Conservation (phyloP, 306 rosid genomes). For the Corylus heterophylla region DNA sequence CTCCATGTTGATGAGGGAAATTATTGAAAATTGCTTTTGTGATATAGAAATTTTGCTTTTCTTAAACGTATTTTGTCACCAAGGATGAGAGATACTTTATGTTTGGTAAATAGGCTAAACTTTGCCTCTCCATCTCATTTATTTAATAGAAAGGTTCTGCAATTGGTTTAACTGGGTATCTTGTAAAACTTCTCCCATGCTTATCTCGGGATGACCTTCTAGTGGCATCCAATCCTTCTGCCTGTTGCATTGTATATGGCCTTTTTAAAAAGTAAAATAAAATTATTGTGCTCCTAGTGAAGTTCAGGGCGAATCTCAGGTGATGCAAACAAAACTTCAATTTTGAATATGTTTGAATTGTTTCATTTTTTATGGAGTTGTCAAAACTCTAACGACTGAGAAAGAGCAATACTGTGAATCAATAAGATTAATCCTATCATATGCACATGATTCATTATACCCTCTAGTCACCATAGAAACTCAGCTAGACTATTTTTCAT, state of each 20-base stretch:
- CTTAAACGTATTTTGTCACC: not conserved
- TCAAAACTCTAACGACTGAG: not conserved
- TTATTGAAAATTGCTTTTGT: not conserved
- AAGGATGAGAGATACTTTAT: not conserved
- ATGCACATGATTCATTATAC: not conserved
- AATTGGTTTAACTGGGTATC: not conserved
- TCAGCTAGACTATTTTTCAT: slow-evolving; percentile 31
- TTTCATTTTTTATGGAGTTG: not conserved
- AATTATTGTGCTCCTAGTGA: not conserved
- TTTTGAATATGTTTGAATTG: not conserved
- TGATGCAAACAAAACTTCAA: not conserved
- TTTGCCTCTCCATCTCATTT: not conserved
- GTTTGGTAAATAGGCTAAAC: not conserved
- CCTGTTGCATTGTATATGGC: not conserved
- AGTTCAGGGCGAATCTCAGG: not conserved
- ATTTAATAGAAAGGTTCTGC: not conserved
- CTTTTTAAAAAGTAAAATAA: no score
- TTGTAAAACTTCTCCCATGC: not conserved
- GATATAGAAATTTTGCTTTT: not conserved
- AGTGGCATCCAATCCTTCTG: not conserved
- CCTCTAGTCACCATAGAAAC: slow-evolving; percentile 27
- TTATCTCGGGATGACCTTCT: not conserved
- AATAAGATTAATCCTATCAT: not conserved
- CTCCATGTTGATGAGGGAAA: not conserved
- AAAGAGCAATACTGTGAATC: not conserved